Evolutionary conservation across 441 rosid genomes (phyloP).

Genomic region (Raphanus hybrid): DNA sequence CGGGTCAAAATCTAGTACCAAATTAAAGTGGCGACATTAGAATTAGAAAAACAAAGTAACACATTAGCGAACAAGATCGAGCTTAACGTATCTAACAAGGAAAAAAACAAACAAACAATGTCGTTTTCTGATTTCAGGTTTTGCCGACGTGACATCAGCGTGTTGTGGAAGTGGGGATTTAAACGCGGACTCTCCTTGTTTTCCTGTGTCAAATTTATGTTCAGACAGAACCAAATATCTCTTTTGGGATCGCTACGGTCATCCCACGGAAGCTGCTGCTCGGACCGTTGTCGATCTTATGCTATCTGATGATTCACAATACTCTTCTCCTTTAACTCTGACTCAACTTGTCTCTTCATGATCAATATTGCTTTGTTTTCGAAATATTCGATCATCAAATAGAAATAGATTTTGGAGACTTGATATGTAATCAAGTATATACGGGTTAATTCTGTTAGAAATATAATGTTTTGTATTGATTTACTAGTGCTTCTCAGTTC

Average conservation of each 20-base stretch:
- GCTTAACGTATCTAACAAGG: not conserved
- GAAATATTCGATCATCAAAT: not conserved
- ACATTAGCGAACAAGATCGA: not conserved
- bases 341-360: conserved; percentile 34
- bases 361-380: conserved; percentile 1
- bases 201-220: conserved; percentile 66
- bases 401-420: no score
- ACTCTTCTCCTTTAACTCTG: conserved; percentile 36
- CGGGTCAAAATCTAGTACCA: no score
- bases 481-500: no score
- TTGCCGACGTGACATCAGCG: conserved; percentile 64
- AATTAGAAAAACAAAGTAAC: not conserved
- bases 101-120: not conserved
- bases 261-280: conserved; percentile 48
- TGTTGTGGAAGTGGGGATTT: conserved; percentile 85
- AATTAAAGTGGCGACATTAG: not conserved
- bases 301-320: not conserved
- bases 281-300: no score
- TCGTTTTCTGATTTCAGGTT: conserved; percentile 23
- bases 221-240: conserved; percentile 70
- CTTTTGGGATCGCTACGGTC: conserved; percentile 75
- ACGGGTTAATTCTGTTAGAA: no score
- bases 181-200: conserved; percentile 59
- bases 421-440: no score
- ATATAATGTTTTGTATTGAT: no score